Percentiles rank a stretch among this genome's conserved stretches.
phyloP scores from a whole-genome alignment of 257 asterid species.

The Ophiorrhiza pumila region DNA sequence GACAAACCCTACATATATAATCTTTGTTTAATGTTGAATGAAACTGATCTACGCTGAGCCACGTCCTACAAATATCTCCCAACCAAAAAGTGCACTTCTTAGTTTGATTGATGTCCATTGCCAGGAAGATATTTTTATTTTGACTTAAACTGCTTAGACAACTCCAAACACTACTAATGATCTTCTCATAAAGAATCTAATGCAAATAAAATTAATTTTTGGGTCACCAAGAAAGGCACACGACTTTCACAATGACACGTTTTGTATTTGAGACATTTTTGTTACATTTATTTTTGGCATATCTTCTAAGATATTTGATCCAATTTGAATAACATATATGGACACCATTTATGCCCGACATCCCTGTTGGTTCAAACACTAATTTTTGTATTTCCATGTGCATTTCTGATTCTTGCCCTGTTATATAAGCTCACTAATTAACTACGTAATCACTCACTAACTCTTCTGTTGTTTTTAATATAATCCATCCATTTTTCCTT shows the following conservation, averaged over 20 bases:
- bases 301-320: not conserved
- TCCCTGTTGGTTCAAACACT: not conserved
- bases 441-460: no score
- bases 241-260: slow-evolving; percentile 7
- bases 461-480: no score
- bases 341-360: not conserved
- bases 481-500: no score
- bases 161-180: not conserved
- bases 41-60: not conserved
- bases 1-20: not conserved
- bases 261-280: not conserved
- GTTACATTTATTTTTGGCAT: not conserved
- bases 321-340: not conserved
- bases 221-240: not conserved
- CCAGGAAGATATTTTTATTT: not conserved
- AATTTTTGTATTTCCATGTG: slow-evolving; percentile 3
- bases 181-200: not conserved
- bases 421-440: not conserved
- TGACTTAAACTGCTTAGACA: not conserved
- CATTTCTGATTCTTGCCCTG: not conserved
- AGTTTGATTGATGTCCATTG: not conserved
- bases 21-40: not conserved
- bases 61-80: not conserved
- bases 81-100: not conserved
- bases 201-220: not conserved